Evolutionary conservation across 2,329 filamentous ascomycete genomes (phyloP), one percentile per base, ranked within the genome.

Genomic region (Fusarium kyushuense): DNA sequence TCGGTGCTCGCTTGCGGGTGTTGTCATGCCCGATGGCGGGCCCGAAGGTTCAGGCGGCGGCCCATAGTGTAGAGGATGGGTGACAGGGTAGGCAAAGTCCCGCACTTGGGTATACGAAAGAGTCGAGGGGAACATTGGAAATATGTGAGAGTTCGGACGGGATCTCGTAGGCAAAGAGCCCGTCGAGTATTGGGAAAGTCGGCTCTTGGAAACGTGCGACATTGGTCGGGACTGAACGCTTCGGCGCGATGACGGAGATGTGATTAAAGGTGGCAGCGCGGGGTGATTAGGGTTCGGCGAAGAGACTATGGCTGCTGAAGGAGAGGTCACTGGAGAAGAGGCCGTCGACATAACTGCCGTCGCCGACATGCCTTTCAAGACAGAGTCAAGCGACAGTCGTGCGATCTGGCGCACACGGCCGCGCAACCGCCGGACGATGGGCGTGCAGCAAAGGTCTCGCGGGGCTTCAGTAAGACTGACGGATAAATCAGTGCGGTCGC

Each of bases 31-130:
- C 1, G 94, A 96, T 11, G 89, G 84, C n/a, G 89, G 88, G 54
- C 84, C 81, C 52, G 88, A 90, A 27, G 88, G 84, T 72, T 94
- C 91, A 36, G 91, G 90, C 17, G 93, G 90, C n/a, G 95, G 92
- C 2, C 96, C 96, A 84, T 97, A 97, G 82, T 98, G 96, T 79
- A 97, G 85, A 42, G 93, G 94, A 78, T 98, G 92, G 56, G 86
- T 85, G 27, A 87, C 77, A 32, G 93, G 89, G 77, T 98, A 99
- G 71, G 96, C 96, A 81, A 98, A 99, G 84, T 99, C 96, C 75
- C 96, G 91, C 69, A 99, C 94, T 43, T 93, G 84, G n/a, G 94
- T 90, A 78, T 97, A 97, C 9, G 92, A 80, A 19, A 97, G 87
- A 76, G 90, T 97, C 60, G 94, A 96, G 73, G 93, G 91, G 79